Base-by-base conservation (phyloP, 768 basidiomycete species). In the Tubosaeta sp. region DNA sequence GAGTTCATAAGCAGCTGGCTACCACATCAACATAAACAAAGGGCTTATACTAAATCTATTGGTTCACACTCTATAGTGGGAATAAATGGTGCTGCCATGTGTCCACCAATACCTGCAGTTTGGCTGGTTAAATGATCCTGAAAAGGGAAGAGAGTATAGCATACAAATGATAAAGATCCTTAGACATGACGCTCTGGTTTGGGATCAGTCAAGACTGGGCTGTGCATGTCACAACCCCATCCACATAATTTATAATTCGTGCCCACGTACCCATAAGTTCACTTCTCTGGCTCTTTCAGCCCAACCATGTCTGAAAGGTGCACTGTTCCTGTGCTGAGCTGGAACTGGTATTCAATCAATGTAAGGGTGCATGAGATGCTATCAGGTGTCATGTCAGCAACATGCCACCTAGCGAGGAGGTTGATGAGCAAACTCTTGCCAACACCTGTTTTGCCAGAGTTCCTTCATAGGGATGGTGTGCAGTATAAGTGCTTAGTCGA, bases 401-500 rank as follows among this genome's bases (percentile, higher is more conserved):
- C 48, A 14, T 49, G 68, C 59, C 52, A 71, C 54, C 63, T 68
- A 6, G 62, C 59, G 41, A 78, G 55, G 60, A 78, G 69, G 43
- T 77, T 77, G 45, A 68, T 57, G 32, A 68, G 56, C 10, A 69
- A 71, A 27, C 67, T 69, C 42, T 68, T 68, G 5, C 66, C 66
- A n/a, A 60, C 52, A 16, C 75, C 75, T 0, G 71, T 65, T 48
- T 76, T 72, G 0, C 76, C 75, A 43, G 76, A 77, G 17, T n/a
- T n/a, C n/a, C n/a, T n/a, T n/a, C n/a, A n/a, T n/a, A n/a, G 77
- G 48, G 17, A 76, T 59, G 43, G 76, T 45, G 42, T 72, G 63
- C 13, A 64, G 35, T 0, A 51, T 58, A 49, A 64, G 64, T 6
- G 64, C 52, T 14, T 64, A 26, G 39, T 63, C 54, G 31, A 64